Percentiles rank a stretch among this genome's conserved stretches.
phyloP scores from a whole-genome alignment of 1,284 basidiomycete genomes.

The Tilletia indica region DNA sequence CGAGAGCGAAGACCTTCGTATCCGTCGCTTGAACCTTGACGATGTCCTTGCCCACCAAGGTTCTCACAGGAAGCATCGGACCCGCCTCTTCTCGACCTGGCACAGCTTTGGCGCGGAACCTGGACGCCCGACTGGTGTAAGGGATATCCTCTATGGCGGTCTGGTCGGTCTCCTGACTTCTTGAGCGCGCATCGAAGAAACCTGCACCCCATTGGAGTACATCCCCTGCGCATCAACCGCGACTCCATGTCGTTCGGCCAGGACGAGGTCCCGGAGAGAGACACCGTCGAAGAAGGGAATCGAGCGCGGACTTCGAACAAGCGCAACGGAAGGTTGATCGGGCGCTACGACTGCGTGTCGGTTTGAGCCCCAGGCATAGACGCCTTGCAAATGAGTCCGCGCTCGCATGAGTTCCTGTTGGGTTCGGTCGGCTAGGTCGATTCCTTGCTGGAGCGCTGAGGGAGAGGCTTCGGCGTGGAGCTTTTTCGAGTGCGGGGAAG shows the following conservation, averaged over 20 bases:
- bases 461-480: constrained; percentile 1
- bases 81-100: constrained; percentile 29
- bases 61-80: constrained; percentile 38
- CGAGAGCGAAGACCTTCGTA: constrained; percentile 47
- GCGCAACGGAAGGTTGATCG: constrained; percentile 31
- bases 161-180: constrained; percentile 18
- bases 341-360: constrained; percentile 51
- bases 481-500: not conserved
- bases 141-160: constrained; percentile 40
- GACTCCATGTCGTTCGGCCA: constrained; percentile 49
- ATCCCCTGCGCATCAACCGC: constrained; percentile 65
- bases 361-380: constrained; percentile 49
- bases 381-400: constrained; percentile 36
- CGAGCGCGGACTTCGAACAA: constrained; percentile 38
- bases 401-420: constrained; percentile 47
- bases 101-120: not conserved
- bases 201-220: constrained; percentile 54
- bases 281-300: constrained; percentile 52
- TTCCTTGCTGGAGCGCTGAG: too few relatives aligned
- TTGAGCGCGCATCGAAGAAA: constrained; percentile 46
- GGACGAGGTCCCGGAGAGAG: constrained; percentile 46
- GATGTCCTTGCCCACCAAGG: constrained; percentile 50
- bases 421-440: constrained; percentile 18
- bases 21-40: constrained; percentile 46
- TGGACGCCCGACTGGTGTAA: constrained; percentile 18